Base-by-base conservation (phyloP, 2,329 filamentous ascomycete genomes). In the Aureobasidium subglaciale region DNA sequence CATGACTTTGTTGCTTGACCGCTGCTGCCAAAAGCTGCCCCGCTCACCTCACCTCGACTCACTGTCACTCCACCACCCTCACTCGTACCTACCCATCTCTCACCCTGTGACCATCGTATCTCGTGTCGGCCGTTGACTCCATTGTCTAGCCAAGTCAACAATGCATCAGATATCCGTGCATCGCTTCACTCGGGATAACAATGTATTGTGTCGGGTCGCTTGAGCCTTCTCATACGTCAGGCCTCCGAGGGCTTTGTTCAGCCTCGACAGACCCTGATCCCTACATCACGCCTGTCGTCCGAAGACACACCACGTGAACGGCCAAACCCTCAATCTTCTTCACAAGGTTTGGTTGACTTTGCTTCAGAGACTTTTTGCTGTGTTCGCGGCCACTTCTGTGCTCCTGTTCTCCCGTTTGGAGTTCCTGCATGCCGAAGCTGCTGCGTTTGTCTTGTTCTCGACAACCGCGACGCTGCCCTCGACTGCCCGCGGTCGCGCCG, bases 401-500 rank as follows among this genome's bases (percentile, higher is more conserved):
- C 25, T 30, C 10, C 34, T n/a, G 15, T 8, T 29, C 3, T 16
- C n/a, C 43, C 43, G 18, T 34, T 16, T n/a, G 13, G 30, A 48
- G 29, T 20, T 48, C 43, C 6, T 48, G 29, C 43, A 35, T 22
- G 2, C 13, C 24, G 13, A 30, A 35, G 10, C 32, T 35, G 10
- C 29, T 30, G 29, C 29, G 29, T 35, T 35, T 35, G 32, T 15
- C 32, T 15, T 13, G 8, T 16, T 16, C 15, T 18, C 18, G 34
- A n/a, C 34, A 37, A 37, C 16, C 25, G 18, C 41, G 37, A 43
- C 27, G 18, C 38, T 55, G 35, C n/a, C 52, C 52, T 55, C n/a
- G 24, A 34, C 16, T 37, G 38, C 16, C 29, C 50, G 20, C 50
- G 45, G 16, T 48, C 43, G 27, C 42, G 42, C 42, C 42, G 42